Percentiles rank a stretch among this genome's conserved stretches.
Conservation (phyloP, 164 flowering plant species). For the Kingdonia uniflora region DNA sequence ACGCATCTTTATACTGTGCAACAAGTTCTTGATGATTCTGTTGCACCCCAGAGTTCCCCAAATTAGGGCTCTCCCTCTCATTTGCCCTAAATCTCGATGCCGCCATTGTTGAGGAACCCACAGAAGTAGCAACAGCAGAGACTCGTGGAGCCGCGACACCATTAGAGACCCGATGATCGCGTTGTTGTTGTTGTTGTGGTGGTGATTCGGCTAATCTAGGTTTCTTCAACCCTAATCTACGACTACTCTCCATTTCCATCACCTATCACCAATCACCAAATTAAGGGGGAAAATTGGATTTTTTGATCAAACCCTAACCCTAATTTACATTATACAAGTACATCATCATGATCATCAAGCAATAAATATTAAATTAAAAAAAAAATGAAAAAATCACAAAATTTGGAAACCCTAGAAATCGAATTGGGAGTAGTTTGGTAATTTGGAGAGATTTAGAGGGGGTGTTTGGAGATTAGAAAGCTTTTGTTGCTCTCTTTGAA, state of each 20-base stretch:
- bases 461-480: too few species aligned
- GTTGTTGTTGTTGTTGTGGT: background rate
- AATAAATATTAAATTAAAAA: too few species aligned
- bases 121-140: too few species aligned
- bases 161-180: conserved; percentile 18
- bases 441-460: too few species aligned
- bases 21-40: conserved; percentile 45
- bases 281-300: too few species aligned
- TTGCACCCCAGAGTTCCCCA: conserved; percentile 31
- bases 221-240: conserved; percentile 77
- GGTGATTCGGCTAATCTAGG: conserved; percentile 35
- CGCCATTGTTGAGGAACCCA: conserved; percentile 4
- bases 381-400: too few species aligned
- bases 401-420: too few species aligned
- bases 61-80: conserved; percentile 12
- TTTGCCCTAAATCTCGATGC: conserved; percentile 23
- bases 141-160: conserved; percentile 13
- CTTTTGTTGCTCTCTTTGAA: too few species aligned
- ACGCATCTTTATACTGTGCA: conserved; percentile 72
- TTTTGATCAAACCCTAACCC: conserved; percentile 17
- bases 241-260: conserved; percentile 75
- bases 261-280: conserved; percentile 4
- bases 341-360: too few species aligned
- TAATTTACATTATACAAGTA: conserved; percentile 8
- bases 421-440: too few species aligned